These are phyloP conservation scores for Auriscalpium microsporum DNA, from an alignment of 768 basidiomycete genomes.

Conservation along the genomic window DNA sequence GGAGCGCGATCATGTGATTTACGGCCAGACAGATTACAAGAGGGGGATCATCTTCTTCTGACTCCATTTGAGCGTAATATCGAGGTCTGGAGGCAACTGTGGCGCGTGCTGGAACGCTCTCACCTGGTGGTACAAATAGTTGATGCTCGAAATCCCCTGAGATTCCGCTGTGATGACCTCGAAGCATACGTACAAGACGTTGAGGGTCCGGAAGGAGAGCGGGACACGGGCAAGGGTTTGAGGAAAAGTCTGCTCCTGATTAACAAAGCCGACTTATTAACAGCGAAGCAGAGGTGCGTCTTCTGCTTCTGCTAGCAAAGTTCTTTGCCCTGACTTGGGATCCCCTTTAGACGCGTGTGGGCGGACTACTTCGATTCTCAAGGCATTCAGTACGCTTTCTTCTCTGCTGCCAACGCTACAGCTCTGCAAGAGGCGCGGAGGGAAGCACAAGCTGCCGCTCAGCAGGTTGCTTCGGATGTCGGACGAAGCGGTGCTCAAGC, in stretches of 20 bases:
- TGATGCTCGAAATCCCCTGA: slow-evolving; percentile 89
- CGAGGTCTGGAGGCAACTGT: slow-evolving; percentile 97
- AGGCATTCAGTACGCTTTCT: slow-evolving; percentile 78
- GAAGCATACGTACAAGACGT: slow-evolving; percentile 81
- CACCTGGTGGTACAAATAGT: slow-evolving; percentile 94
- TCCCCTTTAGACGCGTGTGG: slow-evolving; percentile 51
- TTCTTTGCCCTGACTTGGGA: not conserved
- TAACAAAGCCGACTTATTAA: slow-evolving; percentile 94
- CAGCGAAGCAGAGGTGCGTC: slow-evolving; percentile 71
- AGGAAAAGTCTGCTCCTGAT: slow-evolving; percentile 77
- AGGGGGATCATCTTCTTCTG: slow-evolving; percentile 77
- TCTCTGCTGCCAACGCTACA: slow-evolving; percentile 83
- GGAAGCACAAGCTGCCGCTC: slow-evolving; percentile 29
- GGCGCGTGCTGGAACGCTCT: slow-evolving; percentile 93
- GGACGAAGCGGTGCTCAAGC: slow-evolving; percentile 23
- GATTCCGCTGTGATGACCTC: slow-evolving; percentile 88
- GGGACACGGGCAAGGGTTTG: slow-evolving; percentile 64
- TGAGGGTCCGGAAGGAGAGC: slow-evolving; percentile 73
- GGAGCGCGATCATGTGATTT: not conserved
- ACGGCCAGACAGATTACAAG: slow-evolving; percentile 57
- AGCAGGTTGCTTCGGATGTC: not conserved
- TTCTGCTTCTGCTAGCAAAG: not conserved
- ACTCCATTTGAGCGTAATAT: slow-evolving; percentile 97
- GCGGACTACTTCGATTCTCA: slow-evolving; percentile 83
- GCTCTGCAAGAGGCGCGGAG: slow-evolving; percentile 72